Base-by-base conservation (phyloP, 2,329 filamentous ascomycete genomes). In the Thielaviopsis cerberus region DNA sequence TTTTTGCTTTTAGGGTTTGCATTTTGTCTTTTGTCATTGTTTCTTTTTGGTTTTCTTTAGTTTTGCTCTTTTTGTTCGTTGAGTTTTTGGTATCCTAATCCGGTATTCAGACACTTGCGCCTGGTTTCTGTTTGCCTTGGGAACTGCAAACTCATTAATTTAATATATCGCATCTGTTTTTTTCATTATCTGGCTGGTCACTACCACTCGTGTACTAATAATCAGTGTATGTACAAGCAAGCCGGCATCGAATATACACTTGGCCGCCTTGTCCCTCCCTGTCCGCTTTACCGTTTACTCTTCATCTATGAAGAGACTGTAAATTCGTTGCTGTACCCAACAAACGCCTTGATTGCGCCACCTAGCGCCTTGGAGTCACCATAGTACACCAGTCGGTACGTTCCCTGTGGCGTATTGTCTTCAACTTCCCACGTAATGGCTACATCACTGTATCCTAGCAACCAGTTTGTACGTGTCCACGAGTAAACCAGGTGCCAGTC, bases 401-500 rank as follows among this genome's bases (percentile, higher is more conserved):
- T 80, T 0, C 90, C 90, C 0, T 69, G 70, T 60, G 75, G 72
- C 22, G 76, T 76, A 62, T 76, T 65, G 17, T 69, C 66, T 11
- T 62, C 64, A 37, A 69, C 70, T 69, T 89, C 83, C 90, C 90
- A 96, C 53, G 75, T 76, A 53, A 95, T 74, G 1, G 73, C 80
- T 1, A 88, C 89, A 66, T 87, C 78, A 65, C 87, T 94, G 37
- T 83, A 84, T 0, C 83, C 89, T 24, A 87, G 70, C 3, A 89
- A 63, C 6, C 75, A 76, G 66, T 82, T 87, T 1, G 79, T 85
- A 57, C 88, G 76, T 67, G 79, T 78, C 90, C 90, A 96, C 54
- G 80, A 76, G 66, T 84, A 95, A 17, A 89, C 75, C 23, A 95
- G 70, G 63, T 81, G 78, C 90, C 90, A 96, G 67, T 96, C 89